A percentile compares a stretch with the other conserved stretches of the same genome.
phyloP scores from a whole-genome alignment of 306 rosid species.

The Fragaria nilgerrensis region DNA sequence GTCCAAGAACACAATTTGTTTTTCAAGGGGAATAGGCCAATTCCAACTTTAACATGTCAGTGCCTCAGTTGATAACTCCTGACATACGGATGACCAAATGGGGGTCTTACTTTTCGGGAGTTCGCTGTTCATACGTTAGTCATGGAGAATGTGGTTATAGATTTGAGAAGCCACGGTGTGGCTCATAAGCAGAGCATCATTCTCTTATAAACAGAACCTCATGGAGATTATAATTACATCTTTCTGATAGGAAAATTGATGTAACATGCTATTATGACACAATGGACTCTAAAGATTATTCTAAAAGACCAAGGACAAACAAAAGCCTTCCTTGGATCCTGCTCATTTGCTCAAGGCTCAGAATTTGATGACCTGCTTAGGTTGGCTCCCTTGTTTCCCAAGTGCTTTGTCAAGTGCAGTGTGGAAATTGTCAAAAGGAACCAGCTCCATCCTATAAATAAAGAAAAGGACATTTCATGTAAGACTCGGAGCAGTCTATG shows the following conservation, averaged over 20 bases:
- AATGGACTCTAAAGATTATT: not conserved
- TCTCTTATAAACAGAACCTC: not conserved
- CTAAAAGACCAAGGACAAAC: not conserved
- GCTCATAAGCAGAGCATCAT: not conserved
- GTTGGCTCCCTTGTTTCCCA: constrained; percentile 92
- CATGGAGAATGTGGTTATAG: not conserved
- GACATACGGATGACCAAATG: not conserved
- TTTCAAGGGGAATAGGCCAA: not conserved
- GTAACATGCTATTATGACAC: not conserved
- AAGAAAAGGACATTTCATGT: not conserved
- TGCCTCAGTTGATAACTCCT: not conserved
- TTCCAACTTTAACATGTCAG: no score
- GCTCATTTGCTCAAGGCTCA: constrained; percentile 19
- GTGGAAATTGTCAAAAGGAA: constrained; percentile 63
- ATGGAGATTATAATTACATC: not conserved
- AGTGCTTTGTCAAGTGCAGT: constrained; percentile 75
- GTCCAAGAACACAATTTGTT: not conserved
- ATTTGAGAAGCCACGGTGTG: not conserved
- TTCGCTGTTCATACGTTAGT: not conserved
- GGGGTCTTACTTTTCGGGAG: not conserved
- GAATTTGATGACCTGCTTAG: constrained; percentile 82
- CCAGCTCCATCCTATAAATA: constrained; percentile 72
- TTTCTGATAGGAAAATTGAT: not conserved
- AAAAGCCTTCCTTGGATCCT: not conserved
- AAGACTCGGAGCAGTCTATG: not conserved